Base-by-base conservation (phyloP, 2,329 filamentous ascomycete genomes). In the Trichoderma oligosporum region DNA sequence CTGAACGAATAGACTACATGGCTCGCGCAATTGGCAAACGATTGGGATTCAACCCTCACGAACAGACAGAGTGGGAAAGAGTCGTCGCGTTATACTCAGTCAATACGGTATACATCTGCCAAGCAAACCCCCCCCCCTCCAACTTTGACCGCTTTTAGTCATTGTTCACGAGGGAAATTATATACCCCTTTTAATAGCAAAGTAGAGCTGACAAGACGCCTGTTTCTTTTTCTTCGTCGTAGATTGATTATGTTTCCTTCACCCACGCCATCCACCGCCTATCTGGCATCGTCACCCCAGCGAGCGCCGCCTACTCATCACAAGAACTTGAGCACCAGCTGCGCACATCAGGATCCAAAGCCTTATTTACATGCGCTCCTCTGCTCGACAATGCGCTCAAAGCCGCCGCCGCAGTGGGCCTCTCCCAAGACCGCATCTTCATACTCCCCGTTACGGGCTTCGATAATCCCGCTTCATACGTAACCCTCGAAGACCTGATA, bases 1-100 rank as follows among this genome's bases (percentile, higher is more conserved):
- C 80, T 49, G 77, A 85, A 57, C 80, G 88, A 20, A 81, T 88
- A 8, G 85, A 90, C 25, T 78, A 75, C 53, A 77, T 94, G 20
- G 81, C 89, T 14, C 81, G 86, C 58, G 86, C 82, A 20, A 74
- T 95, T 31, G 80, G 82, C 38, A 85, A 88, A 68, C 83, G 89
- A 61, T 79, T 94, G 59, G 85, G 82, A 41, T 91, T 89, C 80
- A 71, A 79, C 44, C 83, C 87, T 7, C 86, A 89, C 63, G 71
- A 83, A 57, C 89, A 87, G 11, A 82, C 83, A 0, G 88, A 92
- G 68, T 94, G 87, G 86, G 89, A 94, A 66, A 91, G 91, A 70
- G 87, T 92, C 22, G 76, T 90, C 46, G 86, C 79, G 4, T 76
- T 92, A 25, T 95, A 89, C 73, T 86, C 86, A n/a, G 72, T 91